Base-by-base conservation (phyloP, 2,329 filamentous ascomycete genomes). In the Ploettnerulaceae sp. region DNA sequence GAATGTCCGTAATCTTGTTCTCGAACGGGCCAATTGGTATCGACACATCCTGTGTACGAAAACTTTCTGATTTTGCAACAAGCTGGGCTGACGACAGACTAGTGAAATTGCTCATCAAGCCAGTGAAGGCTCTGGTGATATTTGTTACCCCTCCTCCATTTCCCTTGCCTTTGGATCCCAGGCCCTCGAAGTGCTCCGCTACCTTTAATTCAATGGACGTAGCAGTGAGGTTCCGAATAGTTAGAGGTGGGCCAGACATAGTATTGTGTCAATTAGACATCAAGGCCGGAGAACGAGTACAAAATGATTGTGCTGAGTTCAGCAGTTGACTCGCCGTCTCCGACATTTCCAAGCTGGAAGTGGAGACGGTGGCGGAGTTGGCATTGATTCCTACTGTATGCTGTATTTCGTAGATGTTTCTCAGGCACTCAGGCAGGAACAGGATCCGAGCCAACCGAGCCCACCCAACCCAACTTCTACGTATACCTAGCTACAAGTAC, bases 161-260 rank as follows among this genome's bases (percentile, higher is more conserved):
- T 25, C 12, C 14, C 48, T 60, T 51, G 49, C 62, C 46, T 49
- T 53, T 51, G 51, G 64, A 45, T 48, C 63, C 56, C 12, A 72
- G 72, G 36, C 70, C 74, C 56, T 81, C 77, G 64, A 89, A 89
- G 56, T 84, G 82, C 69, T 94, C 86, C 48, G 91, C 72, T 49
- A 73, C 66, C 65, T 81, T 82, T 58, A 96, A 76, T 56, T 83
- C 79, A 45, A 95, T 71, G n/a, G 81, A 74, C 38, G 77, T 82
- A 47, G 78, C 72, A 34, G 87, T 91, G 55, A 95, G 71, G 66
- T 96, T 96, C 60, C 90, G 88, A 59, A 96, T 79, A 4, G 77
- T 86, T 56, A 95, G 70, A 12, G 48, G 40, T 46, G 59, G 48
- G 12, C 28, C n/a, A 11, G 57, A 39, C 60, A 62, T 62, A 42